Evolutionary conservation across 805 yeast genomes (phyloP).

Genomic region (Cyberlindnera maclurae): DNA sequence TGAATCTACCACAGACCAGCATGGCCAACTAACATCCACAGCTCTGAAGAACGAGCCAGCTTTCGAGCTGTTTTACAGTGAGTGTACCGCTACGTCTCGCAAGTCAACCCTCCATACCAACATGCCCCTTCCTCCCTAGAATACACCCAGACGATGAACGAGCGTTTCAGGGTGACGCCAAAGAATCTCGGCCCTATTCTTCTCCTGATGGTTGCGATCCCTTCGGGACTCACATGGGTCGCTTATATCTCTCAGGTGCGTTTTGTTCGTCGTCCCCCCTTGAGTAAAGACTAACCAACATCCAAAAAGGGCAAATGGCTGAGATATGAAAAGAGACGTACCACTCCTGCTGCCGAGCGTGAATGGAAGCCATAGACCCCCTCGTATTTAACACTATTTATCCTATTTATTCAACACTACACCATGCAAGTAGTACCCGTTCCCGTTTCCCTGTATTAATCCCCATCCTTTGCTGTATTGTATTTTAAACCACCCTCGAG

Average conservation of each 20-base stretch:
- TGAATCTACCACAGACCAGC: too few species aligned
- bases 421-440: too few species aligned
- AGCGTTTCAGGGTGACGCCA: constrained; percentile 19
- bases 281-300: constrained; percentile 1
- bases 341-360: constrained; percentile 17
- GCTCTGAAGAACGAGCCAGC: constrained; percentile 23
- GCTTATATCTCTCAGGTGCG: constrained; percentile 18
- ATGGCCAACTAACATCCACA: constrained; percentile 9
- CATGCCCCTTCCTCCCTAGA: constrained; percentile 12
- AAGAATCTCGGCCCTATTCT: constrained; percentile 17
- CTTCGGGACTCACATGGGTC: constrained; percentile 17
- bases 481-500: too few species aligned
- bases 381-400: neutral
- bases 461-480: too few species aligned
- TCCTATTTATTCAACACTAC: constrained; percentile 1
- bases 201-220: constrained; percentile 16
- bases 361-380: constrained; percentile 14
- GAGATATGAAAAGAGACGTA: constrained; percentile 19
- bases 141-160: constrained; percentile 19
- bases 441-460: too few species aligned
- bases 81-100: constrained; percentile 4
- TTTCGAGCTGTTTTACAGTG: constrained; percentile 20
- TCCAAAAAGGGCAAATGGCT: constrained; percentile 16
- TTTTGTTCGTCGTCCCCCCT: neutral
- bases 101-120: constrained; percentile 2